A percentile compares a stretch with the other conserved stretches of the same genome.
Conservation (phyloP, 106 monocot species). For the Gastrodia elata region DNA sequence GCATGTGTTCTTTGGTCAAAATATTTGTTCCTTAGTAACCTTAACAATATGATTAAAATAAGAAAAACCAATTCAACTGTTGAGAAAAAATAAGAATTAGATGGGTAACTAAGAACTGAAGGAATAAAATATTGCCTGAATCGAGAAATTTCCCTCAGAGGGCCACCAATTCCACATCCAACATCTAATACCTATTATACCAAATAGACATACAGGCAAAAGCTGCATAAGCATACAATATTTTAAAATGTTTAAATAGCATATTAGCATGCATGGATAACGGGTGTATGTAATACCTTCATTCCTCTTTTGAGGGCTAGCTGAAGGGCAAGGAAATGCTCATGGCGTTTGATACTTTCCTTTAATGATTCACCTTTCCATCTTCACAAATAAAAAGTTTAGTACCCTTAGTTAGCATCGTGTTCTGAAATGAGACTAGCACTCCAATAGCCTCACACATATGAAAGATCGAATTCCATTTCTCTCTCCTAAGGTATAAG, state of each 20-base stretch:
- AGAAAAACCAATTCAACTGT: too few species aligned
- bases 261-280: slow-evolving; percentile 5
- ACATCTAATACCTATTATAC: slow-evolving; percentile 76
- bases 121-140: slow-evolving; percentile 51
- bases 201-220: not conserved
- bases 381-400: slow-evolving; percentile 30
- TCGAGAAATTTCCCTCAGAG: slow-evolving; percentile 82
- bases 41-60: too few species aligned
- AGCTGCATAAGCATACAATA: not conserved
- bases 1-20: too few species aligned
- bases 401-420: not conserved
- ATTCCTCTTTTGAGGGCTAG: slow-evolving; percentile 82
- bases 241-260: not conserved
- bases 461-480: not conserved
- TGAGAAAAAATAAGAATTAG: not conserved
- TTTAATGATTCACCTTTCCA: slow-evolving; percentile 88
- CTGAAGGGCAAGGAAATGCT: slow-evolving; percentile 96
- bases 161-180: slow-evolving; percentile 96
- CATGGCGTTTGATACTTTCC: slow-evolving; percentile 96
- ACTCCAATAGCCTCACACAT: not conserved
- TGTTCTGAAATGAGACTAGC: slow-evolving; percentile 1
- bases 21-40: too few species aligned
- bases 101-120: not conserved
- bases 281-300: slow-evolving; percentile 54
- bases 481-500: not conserved